Base-by-base conservation (phyloP, 2,329 filamentous ascomycete species). In the Celoporthe dispersa region DNA sequence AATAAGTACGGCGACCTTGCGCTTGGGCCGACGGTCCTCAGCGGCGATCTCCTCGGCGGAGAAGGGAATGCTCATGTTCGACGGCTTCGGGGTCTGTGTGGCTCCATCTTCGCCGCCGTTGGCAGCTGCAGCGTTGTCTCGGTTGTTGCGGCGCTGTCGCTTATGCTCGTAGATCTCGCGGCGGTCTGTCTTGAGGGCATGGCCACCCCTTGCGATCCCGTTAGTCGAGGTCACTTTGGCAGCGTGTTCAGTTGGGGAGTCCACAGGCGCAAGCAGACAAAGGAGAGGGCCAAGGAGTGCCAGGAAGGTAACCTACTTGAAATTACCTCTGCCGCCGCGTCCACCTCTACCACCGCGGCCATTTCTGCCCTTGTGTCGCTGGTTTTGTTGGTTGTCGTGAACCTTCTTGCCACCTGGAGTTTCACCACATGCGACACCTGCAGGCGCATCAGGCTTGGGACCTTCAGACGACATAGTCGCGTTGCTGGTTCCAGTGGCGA, bases 1-100 rank as follows among this genome's bases (percentile, higher is more conserved):
- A 75, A 99, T 91, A 84, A 98, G 84, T 41, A 99, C 94, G 55
- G 95, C 96, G 64, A 98, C 95, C 84, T 99, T 99, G 80, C 93
- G 91, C 86, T 99, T 99, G 33, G 96, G 96, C 69, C 90, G 90
- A 73, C 95, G 90, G 78, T 91, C 91, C 80, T 99, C 96, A 62
- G 90, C 90, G 16, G 92, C 93, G 75, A 98, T 95, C 81, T 98
- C 94, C 73, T 96, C 94, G 75, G 92, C 87, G 67, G 83, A 81
- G 75, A 89, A 89, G 53, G 84, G 82, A 70, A 88, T 88, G 78
- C 77, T 81, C 81, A 84, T 84, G 73, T 90, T 88, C 71, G 89
- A 87, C 3, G 82, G 81, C 31, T 79, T 76, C 6, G 80, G 81
- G 48, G 79, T 75, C 25, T 59, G n/a, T 2, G 37, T 12, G 19